phyloP scores from a whole-genome alignment of 2,329 filamentous ascomycete genomes.

The Alternaria sp. region DNA sequence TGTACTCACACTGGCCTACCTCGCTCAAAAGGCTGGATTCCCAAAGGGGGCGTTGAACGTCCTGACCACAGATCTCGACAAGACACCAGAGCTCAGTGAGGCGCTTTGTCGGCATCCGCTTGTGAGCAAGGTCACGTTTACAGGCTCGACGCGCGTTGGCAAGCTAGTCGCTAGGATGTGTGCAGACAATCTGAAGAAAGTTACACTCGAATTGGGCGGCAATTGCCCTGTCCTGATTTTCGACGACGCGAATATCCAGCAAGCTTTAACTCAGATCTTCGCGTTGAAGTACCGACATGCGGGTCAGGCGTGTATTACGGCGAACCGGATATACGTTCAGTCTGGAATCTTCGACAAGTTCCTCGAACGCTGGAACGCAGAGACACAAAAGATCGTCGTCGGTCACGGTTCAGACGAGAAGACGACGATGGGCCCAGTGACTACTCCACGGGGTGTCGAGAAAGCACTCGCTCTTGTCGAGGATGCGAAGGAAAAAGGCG shows the following conservation, averaged over 20 bases:
- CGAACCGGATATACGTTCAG: constrained; percentile 71
- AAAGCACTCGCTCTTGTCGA: constrained; percentile 67
- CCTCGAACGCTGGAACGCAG: constrained; percentile 59
- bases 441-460: constrained; percentile 61
- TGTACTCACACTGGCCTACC: constrained; percentile 46
- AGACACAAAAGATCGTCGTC: constrained; percentile 62
- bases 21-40: constrained; percentile 53
- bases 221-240: constrained; percentile 71
- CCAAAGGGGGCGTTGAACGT: constrained; percentile 67
- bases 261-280: constrained; percentile 56
- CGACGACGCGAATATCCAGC: constrained; percentile 67
- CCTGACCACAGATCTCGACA: constrained; percentile 64
- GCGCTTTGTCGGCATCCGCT: constrained; percentile 63
- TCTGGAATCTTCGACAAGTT: constrained; percentile 67
- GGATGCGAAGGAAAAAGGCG: constrained; percentile 69
- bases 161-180: constrained; percentile 68
- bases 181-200: constrained; percentile 66
- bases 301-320: constrained; percentile 69
- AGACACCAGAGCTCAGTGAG: constrained; percentile 61
- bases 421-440: constrained; percentile 67
- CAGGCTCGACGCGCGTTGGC: constrained; percentile 63
- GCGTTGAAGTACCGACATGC: constrained; percentile 64
- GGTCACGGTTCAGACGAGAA: constrained; percentile 66
- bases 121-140: constrained; percentile 69
- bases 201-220: constrained; percentile 68